A percentile compares a stretch with the other conserved stretches of the same genome.
Evolutionary conservation across 192 early-diverging fungal species (phyloP).

Genomic region (Thamnidium elegans): DNA sequence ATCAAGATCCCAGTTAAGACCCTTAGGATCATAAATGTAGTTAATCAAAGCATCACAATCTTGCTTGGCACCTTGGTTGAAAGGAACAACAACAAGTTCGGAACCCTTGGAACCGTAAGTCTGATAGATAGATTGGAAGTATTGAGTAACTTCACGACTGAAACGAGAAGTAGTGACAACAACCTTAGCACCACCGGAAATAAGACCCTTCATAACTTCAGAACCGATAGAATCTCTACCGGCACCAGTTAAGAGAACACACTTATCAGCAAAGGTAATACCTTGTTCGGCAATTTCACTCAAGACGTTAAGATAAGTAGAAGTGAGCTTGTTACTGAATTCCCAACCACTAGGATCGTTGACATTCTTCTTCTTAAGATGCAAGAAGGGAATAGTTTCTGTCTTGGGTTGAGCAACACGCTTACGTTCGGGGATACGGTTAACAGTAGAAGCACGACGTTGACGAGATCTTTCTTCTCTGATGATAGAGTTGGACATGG

Average conservation of each 20-base stretch:
- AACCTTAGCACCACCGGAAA: constrained; percentile 85
- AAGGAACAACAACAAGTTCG: constrained; percentile 84
- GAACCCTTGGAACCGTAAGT: constrained; percentile 85
- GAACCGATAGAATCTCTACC: constrained; percentile 89
- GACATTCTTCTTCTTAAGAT: constrained; percentile 67
- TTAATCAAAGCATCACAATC: constrained; percentile 79
- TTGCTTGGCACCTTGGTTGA: constrained; percentile 88
- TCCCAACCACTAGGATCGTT: constrained; percentile 78
- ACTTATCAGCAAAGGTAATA: constrained; percentile 81
- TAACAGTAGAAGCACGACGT: constrained; percentile 46
- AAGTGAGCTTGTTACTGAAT: constrained; percentile 73
- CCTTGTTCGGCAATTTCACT: constrained; percentile 77
- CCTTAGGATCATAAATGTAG: constrained; percentile 84
- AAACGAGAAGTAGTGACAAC: constrained; percentile 92
- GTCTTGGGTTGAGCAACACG: constrained; percentile 44
- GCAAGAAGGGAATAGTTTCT: constrained; percentile 76
- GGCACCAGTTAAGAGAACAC: constrained; percentile 86
- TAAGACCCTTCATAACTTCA: constrained; percentile 75
- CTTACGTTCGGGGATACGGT: constrained; percentile 47
- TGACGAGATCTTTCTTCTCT: constrained; percentile 54
- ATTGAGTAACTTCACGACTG: constrained; percentile 73
- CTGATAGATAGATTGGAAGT: constrained; percentile 88
- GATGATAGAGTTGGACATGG: constrained; percentile 71
- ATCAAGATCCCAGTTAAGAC: constrained; percentile 92
- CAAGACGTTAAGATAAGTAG: constrained; percentile 80